These are phyloP conservation scores for Ophiosphaerella herpotricha DNA, from an alignment of 2,329 filamentous ascomycete species.

Conservation along the genomic window DNA sequence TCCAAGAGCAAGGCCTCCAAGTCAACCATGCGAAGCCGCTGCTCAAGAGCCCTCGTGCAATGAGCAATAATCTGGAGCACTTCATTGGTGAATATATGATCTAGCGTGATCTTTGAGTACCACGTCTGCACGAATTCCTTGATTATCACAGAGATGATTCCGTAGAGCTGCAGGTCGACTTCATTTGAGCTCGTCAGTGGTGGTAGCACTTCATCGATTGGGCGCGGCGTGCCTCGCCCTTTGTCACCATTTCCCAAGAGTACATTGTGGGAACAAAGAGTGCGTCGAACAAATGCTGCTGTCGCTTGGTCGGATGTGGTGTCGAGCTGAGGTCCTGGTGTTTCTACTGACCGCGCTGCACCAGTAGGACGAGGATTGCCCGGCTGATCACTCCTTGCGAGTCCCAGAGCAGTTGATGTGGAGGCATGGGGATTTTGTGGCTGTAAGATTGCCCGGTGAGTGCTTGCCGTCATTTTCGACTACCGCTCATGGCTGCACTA, in stretches of 20 bases:
- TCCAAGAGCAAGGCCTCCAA: slow-evolving; percentile 82
- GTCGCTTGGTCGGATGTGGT: slow-evolving; percentile 78
- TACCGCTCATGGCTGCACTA: slow-evolving; percentile 19
- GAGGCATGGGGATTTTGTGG: slow-evolving; percentile 25
- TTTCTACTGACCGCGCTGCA: slow-evolving; percentile 22
- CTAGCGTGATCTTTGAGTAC: slow-evolving; percentile 91
- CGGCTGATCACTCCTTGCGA: slow-evolving; percentile 15
- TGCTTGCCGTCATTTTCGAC: slow-evolving; percentile 35
- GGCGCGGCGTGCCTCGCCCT: slow-evolving; percentile 61
- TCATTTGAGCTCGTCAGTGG: slow-evolving; percentile 94
- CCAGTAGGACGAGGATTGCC: slow-evolving; percentile 20
- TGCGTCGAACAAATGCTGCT: slow-evolving; percentile 76
- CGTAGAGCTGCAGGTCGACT: slow-evolving; percentile 91
- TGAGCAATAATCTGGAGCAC: slow-evolving; percentile 90
- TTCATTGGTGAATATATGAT: slow-evolving; percentile 85
- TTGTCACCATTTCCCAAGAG: slow-evolving; percentile 57
- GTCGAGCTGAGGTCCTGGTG: slow-evolving; percentile 32
- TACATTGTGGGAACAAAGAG: slow-evolving; percentile 72
- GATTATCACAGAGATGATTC: slow-evolving; percentile 85
- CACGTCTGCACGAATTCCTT: slow-evolving; percentile 89
- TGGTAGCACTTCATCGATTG: slow-evolving; percentile 82
- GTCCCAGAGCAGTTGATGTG: slow-evolving; percentile 12
- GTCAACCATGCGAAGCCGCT: slow-evolving; percentile 81
- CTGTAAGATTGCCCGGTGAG: slow-evolving; percentile 25
- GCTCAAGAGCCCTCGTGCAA: slow-evolving; percentile 84